Base-by-base conservation (phyloP, 768 basidiomycete genomes). In the Thelephora ganbajun region DNA sequence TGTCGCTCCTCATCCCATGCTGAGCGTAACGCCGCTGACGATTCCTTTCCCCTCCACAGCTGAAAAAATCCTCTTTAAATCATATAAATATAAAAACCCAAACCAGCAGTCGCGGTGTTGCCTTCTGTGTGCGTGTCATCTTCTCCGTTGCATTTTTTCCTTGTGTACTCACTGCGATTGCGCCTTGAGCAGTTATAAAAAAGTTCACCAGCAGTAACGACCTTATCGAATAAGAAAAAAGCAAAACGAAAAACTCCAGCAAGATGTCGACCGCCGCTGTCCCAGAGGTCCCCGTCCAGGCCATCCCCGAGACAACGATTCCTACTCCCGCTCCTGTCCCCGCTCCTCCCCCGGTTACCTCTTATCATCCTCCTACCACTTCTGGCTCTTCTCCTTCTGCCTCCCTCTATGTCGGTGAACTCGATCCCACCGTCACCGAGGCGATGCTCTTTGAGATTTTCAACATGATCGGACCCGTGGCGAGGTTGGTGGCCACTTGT, bases 381-480 rank as follows among this genome's bases (percentile, higher is more conserved):
- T 59, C 70, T n/a, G 61, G 67, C 51, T 68, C 79, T 36, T 72
- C 84, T 50, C 86, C 87, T 19, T 89, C 87, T 46, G 88, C 88
- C 19, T 96, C 92, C 50, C 87, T 99, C 58, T 99, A 99, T 69
- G 96, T 99, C 53, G 96, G 96, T 50, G 96, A 99, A 71, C 84
- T 99, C 56, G 96, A 98, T 69, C 83, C 88, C 58, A 85, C 88
- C 54, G 96, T 99, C 68, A 89, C 93, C 34, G 96, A 99, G 74
- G 94, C 96, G 49, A 97, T 97, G 91, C 79, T 99, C 47, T 99
- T 98, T 63, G 96, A 99, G 73, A 98, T 99, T 65, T 99, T 99
- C 76, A 96, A 96, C 66, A 94, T 98, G 89, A 91, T 98, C 67
- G 96, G 96, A 46, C 96, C 94, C 44, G 96, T 99, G 54, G 92